Evolutionary conservation across 192 early-diverging fungal genomes (phyloP).

Genomic region (Mortierella claussenii): DNA sequence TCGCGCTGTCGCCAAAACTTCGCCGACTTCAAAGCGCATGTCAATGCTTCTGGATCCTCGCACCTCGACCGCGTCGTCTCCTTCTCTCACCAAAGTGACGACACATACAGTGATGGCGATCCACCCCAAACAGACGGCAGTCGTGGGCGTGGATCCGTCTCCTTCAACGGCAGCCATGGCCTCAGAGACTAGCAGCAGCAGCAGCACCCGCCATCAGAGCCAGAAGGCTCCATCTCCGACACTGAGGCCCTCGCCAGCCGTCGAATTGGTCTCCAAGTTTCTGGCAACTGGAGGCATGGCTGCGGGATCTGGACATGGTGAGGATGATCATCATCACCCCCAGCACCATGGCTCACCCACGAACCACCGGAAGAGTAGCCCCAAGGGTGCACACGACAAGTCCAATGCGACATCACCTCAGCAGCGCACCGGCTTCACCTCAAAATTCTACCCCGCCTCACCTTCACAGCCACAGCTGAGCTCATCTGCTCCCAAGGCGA

Average conservation of each 20-base stretch:
- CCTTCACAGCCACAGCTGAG: conserved; percentile 35
- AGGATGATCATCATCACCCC: conserved; percentile 21
- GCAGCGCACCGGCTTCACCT: conserved; percentile 31
- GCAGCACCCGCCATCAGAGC: conserved; percentile 12
- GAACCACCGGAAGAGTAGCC: background rate
- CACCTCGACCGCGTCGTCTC: conserved; percentile 19
- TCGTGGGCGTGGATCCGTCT: conserved; percentile 8
- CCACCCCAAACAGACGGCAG: conserved; percentile 19
- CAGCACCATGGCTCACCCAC: conserved; percentile 15
- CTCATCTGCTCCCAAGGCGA: conserved; percentile 41
- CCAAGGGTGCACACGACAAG: conserved; percentile 12
- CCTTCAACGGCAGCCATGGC: background rate
- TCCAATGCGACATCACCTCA: conserved; percentile 39
- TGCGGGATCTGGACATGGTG: background rate
- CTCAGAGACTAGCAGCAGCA: conserved; percentile 9
- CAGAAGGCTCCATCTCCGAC: conserved; percentile 16
- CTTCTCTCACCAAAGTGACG: conserved; percentile 36
- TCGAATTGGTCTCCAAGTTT: conserved; percentile 38
- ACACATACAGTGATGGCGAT: conserved; percentile 47
- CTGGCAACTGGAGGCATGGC: background rate
- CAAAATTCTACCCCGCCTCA: conserved; percentile 40
- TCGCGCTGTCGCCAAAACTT: conserved; percentile 9
- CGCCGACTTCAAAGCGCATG: conserved; percentile 41
- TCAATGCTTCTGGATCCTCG: conserved; percentile 37
- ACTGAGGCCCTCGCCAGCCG: conserved; percentile 25